A percentile compares a stretch with the other conserved stretches of the same genome.
phyloP scores from a whole-genome alignment of 177 flowering plant genomes.

The Vitis hybrid region DNA sequence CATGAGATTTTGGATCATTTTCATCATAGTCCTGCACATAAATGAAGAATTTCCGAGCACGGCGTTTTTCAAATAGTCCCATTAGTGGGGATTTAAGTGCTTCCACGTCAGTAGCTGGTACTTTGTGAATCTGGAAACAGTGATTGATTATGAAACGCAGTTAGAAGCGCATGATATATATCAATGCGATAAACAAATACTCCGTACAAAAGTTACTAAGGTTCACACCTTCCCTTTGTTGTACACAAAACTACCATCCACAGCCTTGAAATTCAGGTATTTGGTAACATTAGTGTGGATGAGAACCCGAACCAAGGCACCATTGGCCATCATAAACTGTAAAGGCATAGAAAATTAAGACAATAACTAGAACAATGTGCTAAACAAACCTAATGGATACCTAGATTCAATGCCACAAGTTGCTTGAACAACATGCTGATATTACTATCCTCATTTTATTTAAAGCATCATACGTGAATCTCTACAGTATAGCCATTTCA shows the following conservation, averaged over 20 bases:
- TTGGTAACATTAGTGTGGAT: constrained; percentile 95
- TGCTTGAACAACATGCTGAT: no score
- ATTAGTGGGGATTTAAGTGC: constrained; percentile 88
- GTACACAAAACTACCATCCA: constrained; percentile 97
- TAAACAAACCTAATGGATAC: not conserved
- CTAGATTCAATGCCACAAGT: no score
- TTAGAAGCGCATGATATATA: no score
- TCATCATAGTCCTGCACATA: constrained; percentile 95
- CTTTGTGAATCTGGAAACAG: constrained; percentile 65
- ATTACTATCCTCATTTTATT: no score
- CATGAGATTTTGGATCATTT: constrained; percentile 87
- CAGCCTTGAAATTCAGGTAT: constrained; percentile 91
- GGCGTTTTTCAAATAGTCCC: constrained; percentile 96
- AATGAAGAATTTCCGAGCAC: constrained; percentile 88
- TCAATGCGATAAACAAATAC: no score
- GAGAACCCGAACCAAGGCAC: constrained; percentile 76
- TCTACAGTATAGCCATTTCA: no score
- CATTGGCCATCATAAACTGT: constrained; percentile 98
- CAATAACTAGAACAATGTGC: not conserved
- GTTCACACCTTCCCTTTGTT: constrained; percentile 77
- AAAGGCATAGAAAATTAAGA: constrained; percentile 6
- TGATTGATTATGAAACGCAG: not conserved
- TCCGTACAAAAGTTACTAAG: no score
- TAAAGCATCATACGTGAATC: no score
- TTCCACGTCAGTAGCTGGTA: constrained; percentile 96